Conservation (phyloP, 768 basidiomycete species). For the Paxillus ammoniavirescens region DNA sequence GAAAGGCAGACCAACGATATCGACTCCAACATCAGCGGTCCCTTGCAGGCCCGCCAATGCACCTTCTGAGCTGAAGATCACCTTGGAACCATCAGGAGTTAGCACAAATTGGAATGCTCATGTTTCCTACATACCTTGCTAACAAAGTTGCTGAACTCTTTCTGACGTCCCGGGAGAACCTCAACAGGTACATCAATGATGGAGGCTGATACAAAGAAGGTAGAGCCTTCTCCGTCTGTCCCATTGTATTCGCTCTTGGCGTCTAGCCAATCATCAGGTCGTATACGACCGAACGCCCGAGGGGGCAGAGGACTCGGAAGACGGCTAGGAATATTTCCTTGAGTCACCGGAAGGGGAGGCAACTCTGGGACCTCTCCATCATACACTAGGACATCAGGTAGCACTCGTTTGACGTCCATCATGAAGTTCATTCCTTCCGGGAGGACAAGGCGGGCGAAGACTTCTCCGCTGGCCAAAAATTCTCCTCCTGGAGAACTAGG, state of each 20-base stretch:
- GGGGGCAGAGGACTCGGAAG: conserved; percentile 68
- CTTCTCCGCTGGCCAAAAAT: conserved; percentile 69
- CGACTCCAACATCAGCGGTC: conserved; percentile 55
- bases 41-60: conserved; percentile 71
- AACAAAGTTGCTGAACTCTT: conserved; percentile 73
- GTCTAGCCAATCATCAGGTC: conserved; percentile 66
- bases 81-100: conserved; percentile 36
- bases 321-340: conserved; percentile 40
- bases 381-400: conserved; percentile 76
- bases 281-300: conserved; percentile 73
- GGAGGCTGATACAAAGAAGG: conserved; percentile 59
- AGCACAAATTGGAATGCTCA: neutral
- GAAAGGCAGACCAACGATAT: conserved; percentile 60
- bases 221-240: conserved; percentile 49
- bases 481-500: conserved; percentile 34
- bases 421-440: conserved; percentile 66
- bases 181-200: conserved; percentile 74
- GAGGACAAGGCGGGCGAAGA: conserved; percentile 63
- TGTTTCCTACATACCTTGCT: conserved; percentile 53
- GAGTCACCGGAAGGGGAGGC: conserved; percentile 1
- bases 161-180: conserved; percentile 75
- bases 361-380: conserved; percentile 62
- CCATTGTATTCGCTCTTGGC: conserved; percentile 42
- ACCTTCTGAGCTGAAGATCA: conserved; percentile 65
- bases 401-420: conserved; percentile 60